Evolutionary conservation across 1,139 yeast genomes (phyloP).

Genomic region (Candida anutae): DNA sequence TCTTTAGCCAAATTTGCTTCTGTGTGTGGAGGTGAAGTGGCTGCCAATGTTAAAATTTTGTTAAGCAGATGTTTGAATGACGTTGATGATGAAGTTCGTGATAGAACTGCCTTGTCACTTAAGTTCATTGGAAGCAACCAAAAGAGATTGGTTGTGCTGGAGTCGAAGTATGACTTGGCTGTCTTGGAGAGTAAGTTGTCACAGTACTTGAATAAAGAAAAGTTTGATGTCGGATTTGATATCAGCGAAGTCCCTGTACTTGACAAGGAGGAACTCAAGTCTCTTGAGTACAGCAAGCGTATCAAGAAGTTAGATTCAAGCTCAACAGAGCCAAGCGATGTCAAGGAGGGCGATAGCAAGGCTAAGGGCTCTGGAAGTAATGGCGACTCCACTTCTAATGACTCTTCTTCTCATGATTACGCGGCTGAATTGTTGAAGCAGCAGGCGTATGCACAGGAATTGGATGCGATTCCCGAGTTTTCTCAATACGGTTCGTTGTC

Average conservation of each 20-base stretch:
- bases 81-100: constrained; percentile 95
- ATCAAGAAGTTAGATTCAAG: constrained; percentile 41
- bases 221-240: constrained; percentile 64
- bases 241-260: constrained; percentile 56
- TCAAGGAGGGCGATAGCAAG: constrained; percentile 9
- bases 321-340: constrained; percentile 17
- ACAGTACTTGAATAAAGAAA: constrained; percentile 56
- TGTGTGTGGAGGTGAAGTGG: constrained; percentile 61
- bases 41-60: constrained; percentile 64
- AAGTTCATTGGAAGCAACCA: constrained; percentile 50
- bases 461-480: constrained; percentile 63
- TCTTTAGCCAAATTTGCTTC: constrained; percentile 89
- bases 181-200: constrained; percentile 73
- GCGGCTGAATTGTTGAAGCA: constrained; percentile 42
- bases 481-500: constrained; percentile 64
- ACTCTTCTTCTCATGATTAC: constrained; percentile 14
- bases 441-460: constrained; percentile 61
- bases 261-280: constrained; percentile 56
- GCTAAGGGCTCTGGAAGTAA: constrained; percentile 8
- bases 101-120: constrained; percentile 85
- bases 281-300: constrained; percentile 52
- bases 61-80: constrained; percentile 82
- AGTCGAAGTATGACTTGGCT: constrained; percentile 63
- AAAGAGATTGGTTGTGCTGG: constrained; percentile 57
- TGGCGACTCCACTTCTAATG: constrained; percentile 2